phyloP scores from a whole-genome alignment of 768 basidiomycete species.

The Panaeolus cyanescens region DNA sequence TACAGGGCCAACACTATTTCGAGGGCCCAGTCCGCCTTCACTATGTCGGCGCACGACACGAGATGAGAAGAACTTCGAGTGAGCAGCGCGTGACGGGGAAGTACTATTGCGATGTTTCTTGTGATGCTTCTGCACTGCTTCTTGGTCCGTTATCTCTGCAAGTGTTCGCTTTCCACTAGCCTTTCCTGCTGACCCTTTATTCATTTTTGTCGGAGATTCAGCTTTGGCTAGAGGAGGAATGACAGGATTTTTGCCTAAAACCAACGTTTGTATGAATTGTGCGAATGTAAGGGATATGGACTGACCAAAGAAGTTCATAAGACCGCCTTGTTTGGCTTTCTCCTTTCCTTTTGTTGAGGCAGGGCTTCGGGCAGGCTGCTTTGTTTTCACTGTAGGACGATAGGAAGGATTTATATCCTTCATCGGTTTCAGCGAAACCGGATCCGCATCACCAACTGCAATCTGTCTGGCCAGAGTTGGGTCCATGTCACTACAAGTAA shows the following conservation, averaged over 20 bases:
- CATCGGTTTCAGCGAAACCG: slow-evolving; percentile 68
- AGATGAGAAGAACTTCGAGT: slow-evolving; percentile 41
- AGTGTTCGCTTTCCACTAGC: slow-evolving; percentile 79
- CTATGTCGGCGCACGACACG: slow-evolving; percentile 16
- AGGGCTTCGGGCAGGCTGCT: slow-evolving; percentile 35
- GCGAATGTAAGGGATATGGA: slow-evolving; percentile 13
- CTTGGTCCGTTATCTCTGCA: slow-evolving; percentile 69
- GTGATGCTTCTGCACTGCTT: slow-evolving; percentile 51
- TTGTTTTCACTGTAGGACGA: slow-evolving; percentile 50
- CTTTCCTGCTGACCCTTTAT: slow-evolving; percentile 43
- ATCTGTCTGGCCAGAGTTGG: slow-evolving; percentile 63
- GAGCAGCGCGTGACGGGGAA: slow-evolving; percentile 19
- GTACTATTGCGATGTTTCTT: slow-evolving; percentile 35
- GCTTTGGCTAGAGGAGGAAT: slow-evolving; percentile 30
- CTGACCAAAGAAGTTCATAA: slow-evolving; percentile 69
- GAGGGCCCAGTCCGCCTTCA: slow-evolving; percentile 7
- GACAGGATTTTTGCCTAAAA: slow-evolving; percentile 41
- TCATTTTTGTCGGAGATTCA: slow-evolving; percentile 12
- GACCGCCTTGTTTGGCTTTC: slow-evolving; percentile 50
- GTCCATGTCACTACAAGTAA: slow-evolving; percentile 59
- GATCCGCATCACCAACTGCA: slow-evolving; percentile 71
- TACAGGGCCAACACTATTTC: slow-evolving; percentile 11
- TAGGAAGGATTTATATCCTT: slow-evolving; percentile 76
- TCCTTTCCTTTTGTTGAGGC: slow-evolving; percentile 21
- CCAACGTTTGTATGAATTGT: background rate